Conservation (phyloP, 768 basidiomycete species). For the Pleurotus pulmonarius region DNA sequence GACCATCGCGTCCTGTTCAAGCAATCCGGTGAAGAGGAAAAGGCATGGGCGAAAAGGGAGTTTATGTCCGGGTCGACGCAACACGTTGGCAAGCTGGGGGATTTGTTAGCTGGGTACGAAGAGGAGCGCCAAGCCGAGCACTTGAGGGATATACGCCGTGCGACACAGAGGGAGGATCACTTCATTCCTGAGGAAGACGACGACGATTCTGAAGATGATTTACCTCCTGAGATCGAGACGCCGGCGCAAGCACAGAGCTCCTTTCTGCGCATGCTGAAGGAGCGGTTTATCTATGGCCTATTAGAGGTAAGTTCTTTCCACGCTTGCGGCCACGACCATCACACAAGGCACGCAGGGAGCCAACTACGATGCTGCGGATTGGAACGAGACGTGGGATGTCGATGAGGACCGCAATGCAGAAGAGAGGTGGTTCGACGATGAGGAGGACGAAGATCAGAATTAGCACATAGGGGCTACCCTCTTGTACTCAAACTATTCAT, state of each 20-base stretch:
- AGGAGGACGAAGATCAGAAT: not conserved
- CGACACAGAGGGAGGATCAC: constrained; percentile 30
- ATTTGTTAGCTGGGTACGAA: constrained; percentile 66
- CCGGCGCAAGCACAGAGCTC: constrained; percentile 42
- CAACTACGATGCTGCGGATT: constrained; percentile 3
- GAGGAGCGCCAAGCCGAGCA: constrained; percentile 74
- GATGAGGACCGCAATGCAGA: not conserved
- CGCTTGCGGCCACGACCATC: not conserved
- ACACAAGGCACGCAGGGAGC: not conserved
- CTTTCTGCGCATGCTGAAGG: constrained; percentile 62
- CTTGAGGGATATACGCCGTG: constrained; percentile 41
- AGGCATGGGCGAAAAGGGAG: constrained; percentile 57
- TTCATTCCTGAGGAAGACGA: constrained; percentile 72
- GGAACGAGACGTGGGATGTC: constrained; percentile 2
- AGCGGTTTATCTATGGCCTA: constrained; percentile 72
- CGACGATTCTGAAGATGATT: constrained; percentile 41
- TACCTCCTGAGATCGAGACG: constrained; percentile 35
- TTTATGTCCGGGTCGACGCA: constrained; percentile 57
- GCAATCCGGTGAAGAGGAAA: constrained; percentile 63
- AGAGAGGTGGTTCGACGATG: constrained; percentile 3
- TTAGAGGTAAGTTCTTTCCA: constrained; percentile 51
- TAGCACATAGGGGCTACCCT: no score
- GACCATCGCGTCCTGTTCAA: constrained; percentile 36
- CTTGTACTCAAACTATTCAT: no score
- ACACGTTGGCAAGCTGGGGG: constrained; percentile 68